Evolutionary conservation across 1,284 basidiomycete genomes (phyloP).

Genomic region (Salmacisia buchloeana): DNA sequence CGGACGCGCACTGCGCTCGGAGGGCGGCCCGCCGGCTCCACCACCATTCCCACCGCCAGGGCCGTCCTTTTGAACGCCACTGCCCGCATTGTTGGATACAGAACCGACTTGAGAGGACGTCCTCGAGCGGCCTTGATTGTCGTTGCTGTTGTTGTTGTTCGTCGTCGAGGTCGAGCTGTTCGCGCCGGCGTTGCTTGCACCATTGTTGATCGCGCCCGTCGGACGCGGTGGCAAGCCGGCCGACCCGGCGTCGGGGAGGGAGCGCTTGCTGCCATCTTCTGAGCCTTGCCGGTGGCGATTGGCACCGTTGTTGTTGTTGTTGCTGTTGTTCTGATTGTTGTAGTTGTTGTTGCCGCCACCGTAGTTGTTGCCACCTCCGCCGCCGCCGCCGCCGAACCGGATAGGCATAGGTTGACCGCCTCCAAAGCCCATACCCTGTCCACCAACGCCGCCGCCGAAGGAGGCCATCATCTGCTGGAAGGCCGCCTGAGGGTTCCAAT

Average conservation of each 20-base stretch:
- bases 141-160: too few species aligned
- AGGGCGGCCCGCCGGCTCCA: background rate
- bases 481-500: slow-evolving; percentile 47
- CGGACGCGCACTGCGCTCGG: background rate
- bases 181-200: too few species aligned
- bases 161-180: too few species aligned
- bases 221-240: background rate
- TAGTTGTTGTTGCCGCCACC: background rate
- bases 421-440: slow-evolving; percentile 9
- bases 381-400: background rate
- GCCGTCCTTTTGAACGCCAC: background rate
- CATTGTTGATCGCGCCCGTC: too few species aligned
- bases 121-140: too few species aligned
- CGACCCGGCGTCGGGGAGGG: background rate
- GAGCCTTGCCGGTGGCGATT: background rate
- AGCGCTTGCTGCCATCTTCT: background rate
- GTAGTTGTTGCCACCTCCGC: background rate
- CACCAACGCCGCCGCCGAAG: slow-evolving; percentile 19
- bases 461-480: slow-evolving; percentile 47
- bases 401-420: slow-evolving; percentile 21
- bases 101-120: too few species aligned
- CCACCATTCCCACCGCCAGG: background rate
- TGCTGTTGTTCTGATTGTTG: background rate
- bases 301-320: background rate
- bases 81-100: too few species aligned